Evolutionary conservation across 148 eudicot genomes (phyloP).

Genomic region (Agrostemma githago): DNA sequence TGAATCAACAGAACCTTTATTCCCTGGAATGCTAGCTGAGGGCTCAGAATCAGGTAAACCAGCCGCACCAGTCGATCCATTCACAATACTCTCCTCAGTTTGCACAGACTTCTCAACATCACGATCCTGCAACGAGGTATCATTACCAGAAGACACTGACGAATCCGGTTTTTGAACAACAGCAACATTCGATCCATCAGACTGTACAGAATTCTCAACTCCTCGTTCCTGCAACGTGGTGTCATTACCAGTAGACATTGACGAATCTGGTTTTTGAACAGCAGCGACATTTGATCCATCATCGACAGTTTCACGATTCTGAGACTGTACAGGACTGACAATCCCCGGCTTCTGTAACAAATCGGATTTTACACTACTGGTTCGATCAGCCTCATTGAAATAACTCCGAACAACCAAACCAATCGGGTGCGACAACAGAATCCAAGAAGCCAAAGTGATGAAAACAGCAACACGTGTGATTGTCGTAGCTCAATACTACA

Average conservation of each 20-base stretch:
- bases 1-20: constrained; percentile 18
- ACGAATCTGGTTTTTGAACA: too few species aligned
- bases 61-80: too few species aligned
- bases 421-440: constrained; percentile 54
- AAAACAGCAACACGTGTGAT: constrained; percentile 38
- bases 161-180: too few species aligned
- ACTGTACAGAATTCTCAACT: neutral
- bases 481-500: too few species aligned
- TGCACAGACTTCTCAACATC: neutral
- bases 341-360: too few species aligned
- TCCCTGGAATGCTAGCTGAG: neutral
- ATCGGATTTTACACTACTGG: too few species aligned
- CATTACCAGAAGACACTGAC: too few species aligned
- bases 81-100: too few species aligned
- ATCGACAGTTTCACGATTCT: neutral
- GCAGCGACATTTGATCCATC: too few species aligned
- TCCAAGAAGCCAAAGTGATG: constrained; percentile 49
- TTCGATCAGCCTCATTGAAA: constrained; percentile 31
- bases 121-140: neutral
- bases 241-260: neutral
- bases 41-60: neutral
- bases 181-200: neutral
- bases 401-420: constrained; percentile 42
- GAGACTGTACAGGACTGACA: neutral
- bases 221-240: neutral